Evolutionary conservation across 2,329 filamentous ascomycete species (phyloP).

Genomic region (Ophidiomyces ophidiicola): DNA sequence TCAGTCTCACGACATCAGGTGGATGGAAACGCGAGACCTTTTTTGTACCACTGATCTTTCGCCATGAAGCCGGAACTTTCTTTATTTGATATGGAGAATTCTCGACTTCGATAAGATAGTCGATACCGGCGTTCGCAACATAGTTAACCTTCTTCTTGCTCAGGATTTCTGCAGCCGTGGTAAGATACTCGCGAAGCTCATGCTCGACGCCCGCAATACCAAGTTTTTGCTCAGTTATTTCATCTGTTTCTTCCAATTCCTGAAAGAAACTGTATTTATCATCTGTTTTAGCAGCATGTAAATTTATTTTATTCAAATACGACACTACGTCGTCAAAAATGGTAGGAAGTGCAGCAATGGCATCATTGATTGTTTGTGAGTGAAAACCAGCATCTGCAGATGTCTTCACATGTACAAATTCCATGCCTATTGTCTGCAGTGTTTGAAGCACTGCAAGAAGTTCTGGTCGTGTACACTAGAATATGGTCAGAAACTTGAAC

Average conservation of each 20-base stretch:
- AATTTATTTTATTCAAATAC: constrained; percentile 75
- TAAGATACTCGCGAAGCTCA: constrained; percentile 66
- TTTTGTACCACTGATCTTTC: constrained; percentile 90
- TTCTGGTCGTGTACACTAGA: constrained; percentile 67
- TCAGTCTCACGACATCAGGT: constrained; percentile 69
- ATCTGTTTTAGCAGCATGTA: constrained; percentile 66
- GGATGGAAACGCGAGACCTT: constrained; percentile 87
- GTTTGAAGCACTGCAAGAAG: constrained; percentile 74
- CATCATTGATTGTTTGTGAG: constrained; percentile 56
- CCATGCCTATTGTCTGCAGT: constrained; percentile 65
- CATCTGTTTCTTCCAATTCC: constrained; percentile 75
- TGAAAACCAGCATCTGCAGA: constrained; percentile 58
- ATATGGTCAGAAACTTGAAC: constrained; percentile 5
- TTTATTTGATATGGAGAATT: constrained; percentile 61
- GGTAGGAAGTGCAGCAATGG: constrained; percentile 61
- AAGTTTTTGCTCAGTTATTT: constrained; percentile 76
- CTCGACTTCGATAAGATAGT: constrained; percentile 85
- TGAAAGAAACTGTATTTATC: constrained; percentile 94
- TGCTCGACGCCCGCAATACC: constrained; percentile 87
- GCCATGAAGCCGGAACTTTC: constrained; percentile 84
- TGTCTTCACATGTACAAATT: constrained; percentile 57
- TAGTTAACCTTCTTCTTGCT: constrained; percentile 65
- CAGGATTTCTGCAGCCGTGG: constrained; percentile 58
- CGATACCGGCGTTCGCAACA: constrained; percentile 74
- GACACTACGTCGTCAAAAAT: constrained; percentile 61